phyloP scores from a whole-genome alignment of 2,329 filamentous ascomycete genomes.

The Ophiostoma angusticollis region DNA sequence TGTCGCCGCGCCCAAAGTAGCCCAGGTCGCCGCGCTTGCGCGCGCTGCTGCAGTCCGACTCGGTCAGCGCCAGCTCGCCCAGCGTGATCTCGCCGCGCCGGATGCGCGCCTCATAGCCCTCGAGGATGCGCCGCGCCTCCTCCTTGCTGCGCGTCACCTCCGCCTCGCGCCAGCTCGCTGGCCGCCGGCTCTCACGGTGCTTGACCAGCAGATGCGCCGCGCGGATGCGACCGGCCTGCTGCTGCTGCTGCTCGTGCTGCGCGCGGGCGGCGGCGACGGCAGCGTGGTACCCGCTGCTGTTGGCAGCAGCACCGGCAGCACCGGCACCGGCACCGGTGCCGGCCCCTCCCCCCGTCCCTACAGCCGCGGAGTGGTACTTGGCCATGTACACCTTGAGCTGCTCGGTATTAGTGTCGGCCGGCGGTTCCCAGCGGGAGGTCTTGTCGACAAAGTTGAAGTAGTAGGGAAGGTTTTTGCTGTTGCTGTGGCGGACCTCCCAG shows the following conservation, averaged over 20 bases:
- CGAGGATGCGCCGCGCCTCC: slow-evolving; percentile 68
- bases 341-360: no score
- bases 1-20: slow-evolving; percentile 86
- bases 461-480: slow-evolving; percentile 97
- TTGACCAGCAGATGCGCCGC: slow-evolving; percentile 89
- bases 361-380: slow-evolving; percentile 72
- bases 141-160: slow-evolving; percentile 82
- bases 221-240: slow-evolving; percentile 65
- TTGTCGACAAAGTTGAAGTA: slow-evolving; percentile 88
- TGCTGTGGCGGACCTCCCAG: slow-evolving; percentile 96
- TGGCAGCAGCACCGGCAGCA: no score
- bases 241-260: slow-evolving; percentile 7
- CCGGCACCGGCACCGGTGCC: no score
- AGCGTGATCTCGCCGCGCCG: slow-evolving; percentile 53
- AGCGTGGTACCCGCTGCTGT: slow-evolving; percentile 11
- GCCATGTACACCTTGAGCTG: slow-evolving; percentile 93
- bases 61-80: slow-evolving; percentile 72
- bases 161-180: slow-evolving; percentile 84
- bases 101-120: slow-evolving; percentile 64
- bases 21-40: slow-evolving; percentile 90
- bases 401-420: slow-evolving; percentile 74
- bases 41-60: slow-evolving; percentile 93
- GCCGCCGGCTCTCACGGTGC: slow-evolving; percentile 75
- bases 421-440: slow-evolving; percentile 91
- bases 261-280: slow-evolving; percentile 3